Conservation (phyloP, 306 rosid species). For the Canavalia gladiata region DNA sequence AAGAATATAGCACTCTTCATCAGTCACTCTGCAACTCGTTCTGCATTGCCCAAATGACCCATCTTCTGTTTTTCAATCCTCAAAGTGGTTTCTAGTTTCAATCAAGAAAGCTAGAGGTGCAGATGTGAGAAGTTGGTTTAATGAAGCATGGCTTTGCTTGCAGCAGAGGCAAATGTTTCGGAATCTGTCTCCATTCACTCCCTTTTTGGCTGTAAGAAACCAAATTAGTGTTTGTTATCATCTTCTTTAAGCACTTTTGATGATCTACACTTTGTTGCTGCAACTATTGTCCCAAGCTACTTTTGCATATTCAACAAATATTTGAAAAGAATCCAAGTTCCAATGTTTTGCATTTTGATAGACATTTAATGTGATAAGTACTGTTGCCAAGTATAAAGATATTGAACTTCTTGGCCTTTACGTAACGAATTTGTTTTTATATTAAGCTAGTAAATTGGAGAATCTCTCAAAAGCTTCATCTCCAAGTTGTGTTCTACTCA, state of each 20-base stretch:
- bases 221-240: conserved; percentile 37
- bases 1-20: conserved; percentile 23
- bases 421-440: conserved; percentile 19
- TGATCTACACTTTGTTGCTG: conserved; percentile 31
- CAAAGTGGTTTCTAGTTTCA: conserved; percentile 37
- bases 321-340: conserved; percentile 3
- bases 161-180: conserved; percentile 43
- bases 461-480: conserved; percentile 54
- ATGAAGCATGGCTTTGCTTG: conserved; percentile 40
- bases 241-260: conserved; percentile 40
- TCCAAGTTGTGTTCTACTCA: conserved; percentile 44
- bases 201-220: conserved; percentile 42
- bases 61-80: conserved; percentile 36
- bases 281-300: not conserved
- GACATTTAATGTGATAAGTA: conserved; percentile 11
- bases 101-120: conserved; percentile 23
- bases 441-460: conserved; percentile 36
- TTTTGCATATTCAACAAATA: conserved; percentile 23
- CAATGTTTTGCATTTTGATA: conserved; percentile 16
- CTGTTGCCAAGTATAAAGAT: not conserved
- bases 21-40: conserved; percentile 11
- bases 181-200: conserved; percentile 50
- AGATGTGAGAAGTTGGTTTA: conserved; percentile 26
- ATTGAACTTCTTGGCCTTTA: not conserved
- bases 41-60: conserved; percentile 32